Percentiles rank a stretch among this genome's conserved stretches.
phyloP scores from a whole-genome alignment of 2,329 filamentous ascomycete genomes.

The Scytalidium lignicola region DNA sequence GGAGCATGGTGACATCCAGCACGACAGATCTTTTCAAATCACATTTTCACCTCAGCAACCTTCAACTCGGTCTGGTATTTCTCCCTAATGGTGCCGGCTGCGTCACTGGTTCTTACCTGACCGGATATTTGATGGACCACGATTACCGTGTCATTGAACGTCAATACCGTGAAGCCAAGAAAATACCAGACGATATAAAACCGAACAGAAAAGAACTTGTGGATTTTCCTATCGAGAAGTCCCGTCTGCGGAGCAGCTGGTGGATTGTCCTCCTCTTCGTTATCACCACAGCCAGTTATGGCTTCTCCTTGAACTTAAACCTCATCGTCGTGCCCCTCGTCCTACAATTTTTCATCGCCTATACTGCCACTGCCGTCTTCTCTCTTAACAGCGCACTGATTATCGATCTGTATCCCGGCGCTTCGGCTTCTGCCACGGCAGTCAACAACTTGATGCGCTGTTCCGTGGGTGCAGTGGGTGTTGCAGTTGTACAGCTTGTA shows the following conservation, averaged over 20 bases:
- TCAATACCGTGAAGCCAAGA: conserved; percentile 28
- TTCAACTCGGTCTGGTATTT: conserved; percentile 36
- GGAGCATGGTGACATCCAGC: conserved; percentile 43
- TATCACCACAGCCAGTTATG: conserved; percentile 30
- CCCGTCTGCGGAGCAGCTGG: conserved; percentile 29
- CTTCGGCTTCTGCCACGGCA: conserved; percentile 28
- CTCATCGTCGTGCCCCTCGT: conserved; percentile 22
- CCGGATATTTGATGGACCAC: conserved; percentile 34
- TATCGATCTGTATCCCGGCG: conserved; percentile 28
- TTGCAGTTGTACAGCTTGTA: conserved; percentile 15
- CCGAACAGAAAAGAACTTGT: conserved; percentile 24
- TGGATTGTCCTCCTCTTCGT: conserved; percentile 33
- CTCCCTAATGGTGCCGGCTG: conserved; percentile 37
- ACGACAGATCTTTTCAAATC: conserved; percentile 35
- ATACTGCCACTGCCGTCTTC: conserved; percentile 30
- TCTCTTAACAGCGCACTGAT: conserved; percentile 28
- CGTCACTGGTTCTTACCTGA: conserved; percentile 33
- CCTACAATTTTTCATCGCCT: conserved; percentile 30
- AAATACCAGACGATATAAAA: conserved; percentile 21
- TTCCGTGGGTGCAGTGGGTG: conserved; percentile 26
- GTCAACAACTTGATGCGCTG: conserved; percentile 31
- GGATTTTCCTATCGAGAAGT: conserved; percentile 37
- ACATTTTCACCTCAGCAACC: conserved; percentile 32
- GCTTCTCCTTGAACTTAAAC: conserved; percentile 23
- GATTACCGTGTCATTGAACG: conserved; percentile 31